Evolutionary conservation across 2,329 filamentous ascomycete genomes (phyloP), one percentile per base, ranked within the genome.

Genomic region (Lachnellula subtilissima): DNA sequence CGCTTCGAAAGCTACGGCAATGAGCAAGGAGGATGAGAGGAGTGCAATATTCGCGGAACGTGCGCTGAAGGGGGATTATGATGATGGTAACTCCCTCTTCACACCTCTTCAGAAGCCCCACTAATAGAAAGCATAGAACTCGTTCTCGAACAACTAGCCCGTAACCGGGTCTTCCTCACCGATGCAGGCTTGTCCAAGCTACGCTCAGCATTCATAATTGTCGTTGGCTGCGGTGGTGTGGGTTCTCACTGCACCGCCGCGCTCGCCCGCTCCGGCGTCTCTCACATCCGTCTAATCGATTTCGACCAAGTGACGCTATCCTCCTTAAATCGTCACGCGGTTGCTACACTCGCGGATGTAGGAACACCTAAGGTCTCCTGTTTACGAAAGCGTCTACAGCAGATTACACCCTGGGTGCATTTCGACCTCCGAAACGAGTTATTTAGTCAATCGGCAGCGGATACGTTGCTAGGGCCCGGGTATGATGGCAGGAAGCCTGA

Each of bases 271-370:
- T 96, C 92, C 0, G 94, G 94, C 35, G 91, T 96, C 45, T 86
- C 88, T n/a, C 87, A 85, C 65, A 80, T 99, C 53, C 86, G 94
- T 1, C 81, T 99, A 39, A 85, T 99, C 64, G 94, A 99, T 72
- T 99, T 99, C 70, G 94, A 99, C 71, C 94, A 99, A 78, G 93
- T 99, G 36, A 96, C 92, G 0, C 78, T 99, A 46, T 96, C 90
- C 61, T 96, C 91, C 3, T 76, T 99, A 53, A 99, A 99, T 72
- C 80, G 94, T n/a, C 94, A 99, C 73, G 91, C 94, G 8, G 87
- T 99, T 1, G 94, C 94, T 5, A 97, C 93, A 0, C 78, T 97
- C 6, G 89, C 91, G 15, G 94, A 99, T 67, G 94, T 99, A 1
- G 94, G 94, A 23, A 91, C 87, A 12, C 85, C 92, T 8, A 99